These are phyloP conservation scores for Plasmodium inui DNA, from an alignment of 169 alveolate species.

Conservation along the genomic window DNA sequence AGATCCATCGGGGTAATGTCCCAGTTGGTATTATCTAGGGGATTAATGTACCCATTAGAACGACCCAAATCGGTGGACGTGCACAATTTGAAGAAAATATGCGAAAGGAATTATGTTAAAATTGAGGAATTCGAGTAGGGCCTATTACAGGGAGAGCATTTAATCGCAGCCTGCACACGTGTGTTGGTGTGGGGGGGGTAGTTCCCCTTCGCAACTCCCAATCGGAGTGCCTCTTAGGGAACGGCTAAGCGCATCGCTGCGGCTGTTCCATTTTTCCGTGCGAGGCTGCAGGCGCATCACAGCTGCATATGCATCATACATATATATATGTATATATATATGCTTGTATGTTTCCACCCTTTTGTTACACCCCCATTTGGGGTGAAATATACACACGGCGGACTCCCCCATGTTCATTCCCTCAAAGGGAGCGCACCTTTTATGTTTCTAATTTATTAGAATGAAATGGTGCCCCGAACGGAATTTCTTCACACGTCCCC, in stretches of 20 bases:
- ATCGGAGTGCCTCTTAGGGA: neutral
- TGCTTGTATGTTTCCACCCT: neutral
- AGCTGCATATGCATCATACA: neutral
- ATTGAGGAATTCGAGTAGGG: slow-evolving; percentile 71
- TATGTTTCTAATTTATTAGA: neutral
- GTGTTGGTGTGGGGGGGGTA: neutral
- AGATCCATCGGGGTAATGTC: slow-evolving; percentile 95
- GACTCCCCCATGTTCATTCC: neutral
- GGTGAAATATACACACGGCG: neutral
- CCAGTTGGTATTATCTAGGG: slow-evolving; percentile 84
- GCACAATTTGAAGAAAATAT: slow-evolving; percentile 49
- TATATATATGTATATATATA: neutral
- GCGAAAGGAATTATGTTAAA: slow-evolving; percentile 69
- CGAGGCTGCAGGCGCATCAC: neutral
- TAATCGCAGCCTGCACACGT: neutral
- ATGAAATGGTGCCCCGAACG: neutral
- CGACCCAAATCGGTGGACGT: slow-evolving; percentile 87
- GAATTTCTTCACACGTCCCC: neutral
- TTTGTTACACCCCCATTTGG: neutral
- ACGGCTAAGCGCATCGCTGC: neutral
- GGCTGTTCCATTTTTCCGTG: neutral
- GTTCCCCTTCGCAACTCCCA: neutral
- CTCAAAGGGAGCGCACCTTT: neutral
- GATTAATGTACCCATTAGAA: slow-evolving; percentile 90
- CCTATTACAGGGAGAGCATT: neutral